Evolutionary conservation across 1,139 yeast genomes (phyloP).

Genomic region (Debaryomyces robertsiae): DNA sequence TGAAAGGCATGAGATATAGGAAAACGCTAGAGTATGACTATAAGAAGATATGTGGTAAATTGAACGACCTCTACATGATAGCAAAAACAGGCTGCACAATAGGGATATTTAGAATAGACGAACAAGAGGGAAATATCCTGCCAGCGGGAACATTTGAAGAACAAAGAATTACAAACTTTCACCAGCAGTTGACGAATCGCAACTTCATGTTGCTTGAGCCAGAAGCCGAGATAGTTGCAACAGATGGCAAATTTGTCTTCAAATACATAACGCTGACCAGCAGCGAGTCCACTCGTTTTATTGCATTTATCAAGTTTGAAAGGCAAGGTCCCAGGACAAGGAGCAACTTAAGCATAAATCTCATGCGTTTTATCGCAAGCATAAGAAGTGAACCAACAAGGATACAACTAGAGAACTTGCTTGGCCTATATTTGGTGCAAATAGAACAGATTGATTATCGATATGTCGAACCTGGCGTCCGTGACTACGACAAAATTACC

Average conservation of each 20-base stretch:
- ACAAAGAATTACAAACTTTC: constrained; percentile 1
- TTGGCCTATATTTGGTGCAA: constrained; percentile 6
- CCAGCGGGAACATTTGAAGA: neutral
- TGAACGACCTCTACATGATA: constrained; percentile 2
- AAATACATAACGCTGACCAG: constrained; percentile 1
- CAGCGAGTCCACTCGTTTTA: neutral
- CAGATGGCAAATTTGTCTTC: constrained; percentile 3
- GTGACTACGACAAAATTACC: constrained; percentile 5
- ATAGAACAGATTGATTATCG: constrained; percentile 1
- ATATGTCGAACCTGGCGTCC: neutral
- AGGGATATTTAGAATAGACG: constrained; percentile 1
- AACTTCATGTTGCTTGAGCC: constrained; percentile 3
- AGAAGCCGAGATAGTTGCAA: constrained; percentile 1
- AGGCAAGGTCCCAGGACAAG: neutral
- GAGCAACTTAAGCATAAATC: neutral
- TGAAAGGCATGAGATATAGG: neutral
- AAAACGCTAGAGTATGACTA: neutral
- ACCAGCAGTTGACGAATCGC: constrained; percentile 2
- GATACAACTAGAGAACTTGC: constrained; percentile 2
- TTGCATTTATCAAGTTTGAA: constrained; percentile 6
- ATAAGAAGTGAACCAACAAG: neutral
- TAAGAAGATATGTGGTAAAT: constrained; percentile 7
- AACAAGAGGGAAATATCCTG: neutral
- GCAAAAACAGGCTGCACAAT: neutral
- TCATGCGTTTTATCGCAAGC: neutral